A percentile compares a stretch with the other conserved stretches of the same genome.
Conservation (phyloP, 345 rosid species). For the Sapria himalayana region DNA sequence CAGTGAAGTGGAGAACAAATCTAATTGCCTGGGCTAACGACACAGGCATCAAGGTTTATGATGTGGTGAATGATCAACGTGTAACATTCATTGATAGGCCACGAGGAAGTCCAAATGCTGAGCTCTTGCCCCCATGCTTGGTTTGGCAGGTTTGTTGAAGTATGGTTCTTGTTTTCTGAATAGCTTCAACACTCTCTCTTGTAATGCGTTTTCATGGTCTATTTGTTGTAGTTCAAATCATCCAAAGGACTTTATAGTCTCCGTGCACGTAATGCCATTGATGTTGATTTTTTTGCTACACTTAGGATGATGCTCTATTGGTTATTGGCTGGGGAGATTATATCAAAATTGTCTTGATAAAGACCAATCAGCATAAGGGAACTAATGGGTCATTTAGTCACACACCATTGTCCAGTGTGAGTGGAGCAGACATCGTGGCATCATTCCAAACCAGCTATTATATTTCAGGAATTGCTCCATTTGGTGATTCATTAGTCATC, state of each 20-base stretch:
- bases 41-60: constrained; percentile 86
- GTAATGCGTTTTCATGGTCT: constrained; percentile 2
- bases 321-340: constrained; percentile 97
- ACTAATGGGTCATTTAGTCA: constrained; percentile 46
- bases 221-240: constrained; percentile 1
- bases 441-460: constrained; percentile 94
- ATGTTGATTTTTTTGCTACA: constrained; percentile 7
- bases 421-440: constrained; percentile 88
- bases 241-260: too few relatives aligned
- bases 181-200: not conserved
- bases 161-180: not conserved
- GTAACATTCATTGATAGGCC: constrained; percentile 92
- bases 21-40: constrained; percentile 99
- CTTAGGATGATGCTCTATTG: constrained; percentile 70
- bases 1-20: constrained; percentile 76
- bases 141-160: constrained; percentile 83
- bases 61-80: constrained; percentile 73
- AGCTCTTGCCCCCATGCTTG: constrained; percentile 74
- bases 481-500: constrained; percentile 95
- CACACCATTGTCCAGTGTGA: constrained; percentile 33
- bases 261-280: constrained; percentile 1
- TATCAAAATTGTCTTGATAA: constrained; percentile 85
- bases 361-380: constrained; percentile 30
- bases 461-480: constrained; percentile 99
- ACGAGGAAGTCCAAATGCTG: constrained; percentile 76